A percentile compares a stretch with the other conserved stretches of the same genome.
Evolutionary conservation across 306 rosid genomes (phyloP).

Genomic region (Quercus aquifolioides): DNA sequence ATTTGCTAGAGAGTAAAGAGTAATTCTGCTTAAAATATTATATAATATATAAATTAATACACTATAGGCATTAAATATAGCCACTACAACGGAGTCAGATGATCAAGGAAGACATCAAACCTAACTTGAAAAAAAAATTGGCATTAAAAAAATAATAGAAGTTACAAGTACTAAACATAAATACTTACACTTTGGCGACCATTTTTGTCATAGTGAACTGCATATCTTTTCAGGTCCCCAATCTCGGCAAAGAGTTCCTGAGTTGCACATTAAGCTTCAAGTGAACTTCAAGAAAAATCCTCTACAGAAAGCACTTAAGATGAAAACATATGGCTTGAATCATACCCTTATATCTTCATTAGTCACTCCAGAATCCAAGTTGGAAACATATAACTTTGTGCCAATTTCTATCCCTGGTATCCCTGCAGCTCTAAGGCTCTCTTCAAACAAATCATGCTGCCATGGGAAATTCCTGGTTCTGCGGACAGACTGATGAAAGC

Average conservation of each 20-base stretch:
- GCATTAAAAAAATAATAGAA: background rate
- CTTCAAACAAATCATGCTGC: constrained; percentile 92
- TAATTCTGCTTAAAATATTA: too few relatives aligned
- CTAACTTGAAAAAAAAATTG: too few relatives aligned
- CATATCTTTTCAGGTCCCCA: constrained; percentile 82
- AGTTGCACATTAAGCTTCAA: constrained; percentile 68
- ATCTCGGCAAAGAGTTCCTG: constrained; percentile 97
- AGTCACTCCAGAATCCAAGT: constrained; percentile 94
- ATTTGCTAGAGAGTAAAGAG: too few relatives aligned
- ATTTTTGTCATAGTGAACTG: constrained; percentile 87
- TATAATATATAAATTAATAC: too few relatives aligned
- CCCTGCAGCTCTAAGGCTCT: constrained; percentile 96
- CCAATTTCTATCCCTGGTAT: constrained; percentile 85
- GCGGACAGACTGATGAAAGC: constrained; percentile 86
- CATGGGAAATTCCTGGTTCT: constrained; percentile 82
- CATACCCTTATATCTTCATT: constrained; percentile 99
- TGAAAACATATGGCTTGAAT: constrained; percentile 38
- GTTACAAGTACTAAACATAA: background rate
- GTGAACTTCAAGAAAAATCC: constrained; percentile 42
- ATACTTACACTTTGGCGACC: constrained; percentile 84
- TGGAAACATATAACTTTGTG: constrained; percentile 89
- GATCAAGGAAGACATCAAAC: background rate
- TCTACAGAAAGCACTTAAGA: constrained; percentile 45
- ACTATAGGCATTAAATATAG: too few relatives aligned
- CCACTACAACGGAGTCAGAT: background rate